Conservation (phyloP, 169 alveolate genomes). For the Plasmodium vinckei region DNA sequence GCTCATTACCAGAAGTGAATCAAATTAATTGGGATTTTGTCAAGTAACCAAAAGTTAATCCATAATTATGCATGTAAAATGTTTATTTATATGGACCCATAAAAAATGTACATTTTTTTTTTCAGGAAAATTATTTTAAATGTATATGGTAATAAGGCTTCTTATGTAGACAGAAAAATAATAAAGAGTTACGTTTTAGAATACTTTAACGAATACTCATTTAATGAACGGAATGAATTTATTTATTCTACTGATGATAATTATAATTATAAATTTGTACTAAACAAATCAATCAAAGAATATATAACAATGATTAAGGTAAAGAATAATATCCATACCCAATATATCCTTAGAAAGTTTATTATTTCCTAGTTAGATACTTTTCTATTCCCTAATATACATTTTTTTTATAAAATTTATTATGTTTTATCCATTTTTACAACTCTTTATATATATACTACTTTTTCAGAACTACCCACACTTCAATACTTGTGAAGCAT, state of each 20-base stretch:
- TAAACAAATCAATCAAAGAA: slow-evolving; percentile 56
- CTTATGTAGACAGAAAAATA: slow-evolving; percentile 32
- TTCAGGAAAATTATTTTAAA: slow-evolving; percentile 57
- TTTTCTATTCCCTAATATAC: too few species aligned
- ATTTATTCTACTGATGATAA: slow-evolving; percentile 38
- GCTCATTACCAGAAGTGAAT: slow-evolving; percentile 6
- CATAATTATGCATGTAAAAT: background rate
- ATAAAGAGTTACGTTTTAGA: slow-evolving; percentile 64
- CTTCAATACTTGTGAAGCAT: slow-evolving; percentile 60
- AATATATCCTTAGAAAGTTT: background rate
- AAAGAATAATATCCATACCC: background rate
- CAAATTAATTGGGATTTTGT: slow-evolving; percentile 52
- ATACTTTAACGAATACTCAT: slow-evolving; percentile 69
- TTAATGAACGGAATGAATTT: slow-evolving; percentile 69
- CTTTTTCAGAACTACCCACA: slow-evolving; percentile 37
- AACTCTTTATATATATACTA: background rate
- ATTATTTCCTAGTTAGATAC: background rate
- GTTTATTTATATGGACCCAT: background rate
- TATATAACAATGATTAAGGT: slow-evolving; percentile 58
- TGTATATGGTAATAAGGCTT: slow-evolving; percentile 45
- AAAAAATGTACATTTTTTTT: background rate
- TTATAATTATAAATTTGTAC: slow-evolving; percentile 42
- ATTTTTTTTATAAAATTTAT: background rate
- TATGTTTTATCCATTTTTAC: background rate
- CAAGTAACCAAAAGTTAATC: slow-evolving; percentile 12